A percentile compares a stretch with the other conserved stretches of the same genome.
Evolutionary conservation across 1,139 yeast species (phyloP).

Genomic region (Zygosaccharomyces sapae): DNA sequence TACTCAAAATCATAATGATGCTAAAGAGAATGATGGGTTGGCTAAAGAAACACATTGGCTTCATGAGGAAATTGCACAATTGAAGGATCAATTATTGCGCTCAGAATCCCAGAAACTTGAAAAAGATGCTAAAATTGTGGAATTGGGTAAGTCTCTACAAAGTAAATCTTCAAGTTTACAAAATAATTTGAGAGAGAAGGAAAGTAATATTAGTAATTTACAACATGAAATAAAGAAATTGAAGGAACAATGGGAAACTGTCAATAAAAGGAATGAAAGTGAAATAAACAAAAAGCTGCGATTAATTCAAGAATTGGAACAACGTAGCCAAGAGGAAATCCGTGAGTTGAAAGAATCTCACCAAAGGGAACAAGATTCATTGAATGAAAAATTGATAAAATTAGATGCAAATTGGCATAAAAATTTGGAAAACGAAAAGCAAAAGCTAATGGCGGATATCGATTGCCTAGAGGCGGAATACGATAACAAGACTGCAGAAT

Average conservation of each 20-base stretch:
- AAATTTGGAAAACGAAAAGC: conserved; percentile 10
- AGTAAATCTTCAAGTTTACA: conserved; percentile 1
- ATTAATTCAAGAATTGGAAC: conserved; percentile 4
- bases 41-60: conserved; percentile 12
- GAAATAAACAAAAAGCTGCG: conserved; percentile 3
- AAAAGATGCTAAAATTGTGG: conserved; percentile 8
- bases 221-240: conserved; percentile 8
- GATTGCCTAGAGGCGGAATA: conserved; percentile 7
- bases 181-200: conserved; percentile 8
- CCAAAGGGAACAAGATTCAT: conserved; percentile 6
- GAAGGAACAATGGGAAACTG: conserved; percentile 5
- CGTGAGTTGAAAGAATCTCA: conserved; percentile 6
- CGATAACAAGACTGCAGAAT: conserved; percentile 2
- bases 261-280: background rate
- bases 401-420: conserved; percentile 8
- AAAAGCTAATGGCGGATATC: conserved; percentile 2
- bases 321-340: conserved; percentile 1
- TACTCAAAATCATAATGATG: background rate
- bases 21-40: conserved; percentile 6
- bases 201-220: conserved; percentile 5
- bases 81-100: conserved; percentile 14
- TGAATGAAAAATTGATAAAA: conserved; percentile 5
- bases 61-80: conserved; percentile 14
- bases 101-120: conserved; percentile 7
- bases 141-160: conserved; percentile 2